phyloP scores from a whole-genome alignment of 768 basidiomycete genomes.

The Dictyophora rubrovolvata region DNA sequence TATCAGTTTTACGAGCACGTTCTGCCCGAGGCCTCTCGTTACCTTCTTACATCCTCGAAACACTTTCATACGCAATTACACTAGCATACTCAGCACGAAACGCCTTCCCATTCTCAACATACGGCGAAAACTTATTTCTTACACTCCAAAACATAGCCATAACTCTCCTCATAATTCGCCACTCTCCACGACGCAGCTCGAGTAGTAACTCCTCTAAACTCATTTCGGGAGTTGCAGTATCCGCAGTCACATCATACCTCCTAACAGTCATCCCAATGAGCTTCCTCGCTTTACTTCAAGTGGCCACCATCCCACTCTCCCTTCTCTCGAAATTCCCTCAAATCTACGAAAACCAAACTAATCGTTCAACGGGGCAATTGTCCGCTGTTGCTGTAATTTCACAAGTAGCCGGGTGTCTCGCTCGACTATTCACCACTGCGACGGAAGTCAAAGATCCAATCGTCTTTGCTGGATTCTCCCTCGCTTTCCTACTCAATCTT shows the following conservation, averaged over 20 bases:
- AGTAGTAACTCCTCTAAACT: conserved; percentile 19
- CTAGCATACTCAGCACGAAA: conserved; percentile 80
- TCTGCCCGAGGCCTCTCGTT: conserved; percentile 86
- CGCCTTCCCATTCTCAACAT: conserved; percentile 90
- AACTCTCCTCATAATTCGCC: conserved; percentile 75
- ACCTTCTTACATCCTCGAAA: conserved; percentile 82
- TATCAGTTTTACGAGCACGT: conserved; percentile 52
- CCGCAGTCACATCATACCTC: conserved; percentile 29
- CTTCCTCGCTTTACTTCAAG: conserved; percentile 60
- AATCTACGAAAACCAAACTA: conserved; percentile 69
- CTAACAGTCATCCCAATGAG: conserved; percentile 30
- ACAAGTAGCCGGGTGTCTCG: conserved; percentile 82
- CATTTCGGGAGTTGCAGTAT: conserved; percentile 17
- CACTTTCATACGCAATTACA: conserved; percentile 81
- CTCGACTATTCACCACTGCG: conserved; percentile 86
- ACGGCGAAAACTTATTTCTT: conserved; percentile 95
- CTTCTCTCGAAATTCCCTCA: conserved; percentile 93
- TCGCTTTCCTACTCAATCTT: conserved; percentile 73
- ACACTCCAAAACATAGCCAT: conserved; percentile 82
- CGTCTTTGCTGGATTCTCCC: conserved; percentile 72
- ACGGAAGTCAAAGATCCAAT: conserved; percentile 80
- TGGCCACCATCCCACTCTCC: conserved; percentile 82
- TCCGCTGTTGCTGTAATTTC: conserved; percentile 86
- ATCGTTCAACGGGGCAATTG: conserved; percentile 82
- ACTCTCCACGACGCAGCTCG: conserved; percentile 18